Evolutionary conservation across 768 basidiomycete species (phyloP).

Genomic region (Pisolithus tinctorius): DNA sequence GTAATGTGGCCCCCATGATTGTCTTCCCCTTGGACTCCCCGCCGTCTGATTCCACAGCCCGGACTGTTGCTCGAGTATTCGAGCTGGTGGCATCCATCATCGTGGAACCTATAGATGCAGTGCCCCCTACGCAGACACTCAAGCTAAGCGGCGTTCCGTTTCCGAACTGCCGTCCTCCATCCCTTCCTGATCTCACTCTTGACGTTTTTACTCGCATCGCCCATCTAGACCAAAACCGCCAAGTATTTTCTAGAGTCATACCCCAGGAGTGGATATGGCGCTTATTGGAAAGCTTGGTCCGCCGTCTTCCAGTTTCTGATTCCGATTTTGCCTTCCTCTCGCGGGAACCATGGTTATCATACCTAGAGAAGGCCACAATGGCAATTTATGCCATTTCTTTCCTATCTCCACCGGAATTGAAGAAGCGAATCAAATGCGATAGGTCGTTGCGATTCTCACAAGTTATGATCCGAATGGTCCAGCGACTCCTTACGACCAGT

Average conservation of each 20-base stretch:
- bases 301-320: constrained; percentile 77
- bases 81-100: constrained; percentile 70
- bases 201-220: constrained; percentile 79
- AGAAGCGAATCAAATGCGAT: constrained; percentile 61
- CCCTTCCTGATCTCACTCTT: constrained; percentile 67
- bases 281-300: constrained; percentile 66
- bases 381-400: constrained; percentile 85
- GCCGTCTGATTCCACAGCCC: constrained; percentile 35
- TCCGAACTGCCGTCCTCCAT: constrained; percentile 45
- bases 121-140: constrained; percentile 55
- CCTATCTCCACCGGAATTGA: constrained; percentile 69
- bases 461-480: constrained; percentile 66
- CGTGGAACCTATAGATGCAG: constrained; percentile 58
- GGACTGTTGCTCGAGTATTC: constrained; percentile 53
- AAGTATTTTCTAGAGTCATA: constrained; percentile 56
- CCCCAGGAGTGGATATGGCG: constrained; percentile 50
- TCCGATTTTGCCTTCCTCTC: constrained; percentile 62
- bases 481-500: constrained; percentile 46
- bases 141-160: constrained; percentile 43
- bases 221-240: constrained; percentile 73
- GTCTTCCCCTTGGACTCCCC: constrained; percentile 37
- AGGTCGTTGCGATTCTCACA: constrained; percentile 59
- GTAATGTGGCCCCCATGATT: constrained; percentile 50
- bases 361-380: constrained; percentile 73
- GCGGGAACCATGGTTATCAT: constrained; percentile 66